These are phyloP conservation scores for Hippophae gyantsensis DNA, from an alignment of 306 rosid species.

Conservation along the genomic window DNA sequence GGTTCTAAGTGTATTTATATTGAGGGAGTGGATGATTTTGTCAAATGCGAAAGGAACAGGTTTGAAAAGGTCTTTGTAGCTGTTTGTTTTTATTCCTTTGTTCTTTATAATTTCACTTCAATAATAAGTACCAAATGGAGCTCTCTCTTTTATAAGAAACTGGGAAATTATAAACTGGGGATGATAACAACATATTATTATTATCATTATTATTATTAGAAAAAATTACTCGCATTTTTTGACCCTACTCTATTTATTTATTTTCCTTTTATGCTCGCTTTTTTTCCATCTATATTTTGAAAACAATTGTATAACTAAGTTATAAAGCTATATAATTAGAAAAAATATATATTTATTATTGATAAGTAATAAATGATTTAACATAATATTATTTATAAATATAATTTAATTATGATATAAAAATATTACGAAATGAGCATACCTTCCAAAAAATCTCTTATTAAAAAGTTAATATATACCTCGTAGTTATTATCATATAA, in stretches of 20 bases:
- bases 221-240: constrained; percentile 19
- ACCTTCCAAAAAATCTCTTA: too few relatives aligned
- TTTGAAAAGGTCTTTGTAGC: constrained; percentile 35
- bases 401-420: too few relatives aligned
- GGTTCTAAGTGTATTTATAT: constrained; percentile 26
- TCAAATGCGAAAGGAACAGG: constrained; percentile 17
- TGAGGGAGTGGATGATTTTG: constrained; percentile 9
- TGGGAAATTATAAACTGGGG: neutral
- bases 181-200: constrained; percentile 12
- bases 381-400: too few relatives aligned
- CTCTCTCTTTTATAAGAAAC: constrained; percentile 2
- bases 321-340: too few relatives aligned
- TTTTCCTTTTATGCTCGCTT: constrained; percentile 29
- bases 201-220: neutral
- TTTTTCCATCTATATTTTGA: neutral
- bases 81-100: constrained; percentile 29
- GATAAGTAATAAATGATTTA: too few relatives aligned
- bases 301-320: too few relatives aligned
- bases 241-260: constrained; percentile 20
- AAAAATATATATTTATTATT: too few relatives aligned
- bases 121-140: constrained; percentile 35
- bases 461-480: too few relatives aligned
- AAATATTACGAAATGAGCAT: too few relatives aligned
- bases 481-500: too few relatives aligned
- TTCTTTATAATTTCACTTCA: constrained; percentile 25